Percentiles rank a stretch among this genome's conserved stretches.
Evolutionary conservation across 2,329 filamentous ascomycete genomes (phyloP).

Genomic region (Fusarium torulosum): DNA sequence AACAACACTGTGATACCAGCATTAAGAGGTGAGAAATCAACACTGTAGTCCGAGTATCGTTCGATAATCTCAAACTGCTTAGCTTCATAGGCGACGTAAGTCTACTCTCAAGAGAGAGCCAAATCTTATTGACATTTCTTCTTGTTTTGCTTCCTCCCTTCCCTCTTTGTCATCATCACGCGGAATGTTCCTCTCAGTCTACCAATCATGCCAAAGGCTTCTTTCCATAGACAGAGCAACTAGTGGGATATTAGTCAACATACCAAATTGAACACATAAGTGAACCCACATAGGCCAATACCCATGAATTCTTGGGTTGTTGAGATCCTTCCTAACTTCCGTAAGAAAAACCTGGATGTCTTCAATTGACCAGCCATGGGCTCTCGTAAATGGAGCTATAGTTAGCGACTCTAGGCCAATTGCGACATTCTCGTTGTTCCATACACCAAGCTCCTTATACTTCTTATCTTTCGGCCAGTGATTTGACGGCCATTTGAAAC

Average conservation of each 20-base stretch:
- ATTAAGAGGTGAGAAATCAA: too few relatives aligned
- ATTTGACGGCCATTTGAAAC: slow-evolving; percentile 20
- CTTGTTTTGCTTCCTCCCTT: too few relatives aligned
- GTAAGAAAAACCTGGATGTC: slow-evolving; percentile 13
- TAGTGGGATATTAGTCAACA: fast-evolving
- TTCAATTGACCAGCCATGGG: slow-evolving; percentile 17
- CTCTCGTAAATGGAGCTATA: slow-evolving; percentile 19
- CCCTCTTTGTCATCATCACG: too few relatives aligned
- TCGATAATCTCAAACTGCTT: too few relatives aligned
- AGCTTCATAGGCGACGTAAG: too few relatives aligned
- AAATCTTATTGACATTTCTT: too few relatives aligned
- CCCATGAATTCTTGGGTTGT: slow-evolving; percentile 14
- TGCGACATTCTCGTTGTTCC: slow-evolving; percentile 6
- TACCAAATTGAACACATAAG: fast-evolving
- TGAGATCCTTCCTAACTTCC: slow-evolving; percentile 19
- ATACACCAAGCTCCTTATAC: slow-evolving; percentile 15
- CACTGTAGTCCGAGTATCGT: too few relatives aligned
- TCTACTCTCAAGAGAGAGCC: too few relatives aligned
- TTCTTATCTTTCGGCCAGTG: slow-evolving; percentile 23
- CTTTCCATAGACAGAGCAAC: neutral
- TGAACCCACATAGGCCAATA: slow-evolving; percentile 25
- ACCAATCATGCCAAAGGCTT: too few relatives aligned
- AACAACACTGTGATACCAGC: too few relatives aligned
- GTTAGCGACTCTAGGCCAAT: slow-evolving; percentile 9
- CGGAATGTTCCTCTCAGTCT: too few relatives aligned